Evolutionary conservation across 2,329 filamentous ascomycete species (phyloP).

Genomic region (Cordyceps cicadae): DNA sequence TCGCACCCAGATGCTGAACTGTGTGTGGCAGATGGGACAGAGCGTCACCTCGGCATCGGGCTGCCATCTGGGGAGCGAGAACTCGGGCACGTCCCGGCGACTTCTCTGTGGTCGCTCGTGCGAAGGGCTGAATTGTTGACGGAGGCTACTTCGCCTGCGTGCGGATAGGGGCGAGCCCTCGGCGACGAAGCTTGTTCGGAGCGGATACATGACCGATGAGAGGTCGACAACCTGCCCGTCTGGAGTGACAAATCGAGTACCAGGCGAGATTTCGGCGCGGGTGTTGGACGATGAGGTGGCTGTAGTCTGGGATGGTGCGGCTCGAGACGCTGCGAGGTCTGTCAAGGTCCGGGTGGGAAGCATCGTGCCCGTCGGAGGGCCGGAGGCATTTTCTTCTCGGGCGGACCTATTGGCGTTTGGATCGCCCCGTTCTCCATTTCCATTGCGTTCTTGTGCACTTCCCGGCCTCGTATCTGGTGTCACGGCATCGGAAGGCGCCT

Average conservation of each 20-base stretch:
- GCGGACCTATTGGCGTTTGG: neutral
- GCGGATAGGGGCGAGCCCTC: neutral
- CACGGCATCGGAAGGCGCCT: constrained; percentile 11
- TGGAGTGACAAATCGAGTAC: neutral
- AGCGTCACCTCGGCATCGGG: constrained; percentile 72
- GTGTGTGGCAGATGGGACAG: constrained; percentile 74
- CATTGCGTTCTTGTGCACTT: neutral
- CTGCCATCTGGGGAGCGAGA: constrained; percentile 73
- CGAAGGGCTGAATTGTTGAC: neutral
- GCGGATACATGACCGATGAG: constrained; percentile 4
- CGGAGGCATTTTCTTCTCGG: neutral
- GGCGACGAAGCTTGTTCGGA: neutral
- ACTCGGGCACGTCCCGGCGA: constrained; percentile 24
- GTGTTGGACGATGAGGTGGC: neutral
- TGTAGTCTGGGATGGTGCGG: neutral
- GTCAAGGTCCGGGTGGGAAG: constrained; percentile 17
- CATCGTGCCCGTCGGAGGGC: constrained; percentile 8
- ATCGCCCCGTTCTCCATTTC: neutral
- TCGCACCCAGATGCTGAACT: constrained; percentile 77
- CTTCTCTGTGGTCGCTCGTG: neutral
- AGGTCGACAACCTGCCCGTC: constrained; percentile 3
- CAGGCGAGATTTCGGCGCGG: neutral
- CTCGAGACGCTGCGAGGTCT: neutral
- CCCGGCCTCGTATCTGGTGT: constrained; percentile 3
- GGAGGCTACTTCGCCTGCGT: neutral